Evolutionary conservation across 495 filamentous ascomycete species (phyloP).

Genomic region (Thozetella sp.): DNA sequence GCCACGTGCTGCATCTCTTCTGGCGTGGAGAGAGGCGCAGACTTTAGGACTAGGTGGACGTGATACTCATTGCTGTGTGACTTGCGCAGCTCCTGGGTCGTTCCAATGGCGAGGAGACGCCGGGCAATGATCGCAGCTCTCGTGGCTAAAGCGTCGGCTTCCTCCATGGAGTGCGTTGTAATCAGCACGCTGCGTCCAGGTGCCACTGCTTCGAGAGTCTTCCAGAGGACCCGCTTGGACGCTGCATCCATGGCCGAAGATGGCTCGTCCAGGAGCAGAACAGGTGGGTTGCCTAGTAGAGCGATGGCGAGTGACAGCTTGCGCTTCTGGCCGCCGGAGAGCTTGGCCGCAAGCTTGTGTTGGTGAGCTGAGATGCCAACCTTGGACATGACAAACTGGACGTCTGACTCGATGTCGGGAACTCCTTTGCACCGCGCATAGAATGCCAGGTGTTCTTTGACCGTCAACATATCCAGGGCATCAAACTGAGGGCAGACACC

Average conservation of each 20-base stretch:
- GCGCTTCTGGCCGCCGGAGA: constrained; percentile 69
- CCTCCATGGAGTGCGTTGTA: constrained; percentile 71
- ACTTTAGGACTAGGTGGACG: constrained; percentile 63
- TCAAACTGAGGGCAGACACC: constrained; percentile 71
- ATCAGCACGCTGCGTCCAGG: constrained; percentile 53
- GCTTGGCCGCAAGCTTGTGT: constrained; percentile 51
- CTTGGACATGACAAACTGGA: constrained; percentile 48
- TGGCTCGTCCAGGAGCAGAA: constrained; percentile 66
- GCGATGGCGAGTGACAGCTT: constrained; percentile 68
- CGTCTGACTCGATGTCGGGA: constrained; percentile 51
- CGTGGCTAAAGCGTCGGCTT: constrained; percentile 64
- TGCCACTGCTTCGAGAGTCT: constrained; percentile 49
- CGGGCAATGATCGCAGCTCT: constrained; percentile 63
- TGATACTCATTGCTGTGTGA: constrained; percentile 56
- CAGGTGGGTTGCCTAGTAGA: constrained; percentile 65
- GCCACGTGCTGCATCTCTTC: constrained; percentile 61
- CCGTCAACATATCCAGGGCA: constrained; percentile 59
- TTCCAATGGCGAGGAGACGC: constrained; percentile 62
- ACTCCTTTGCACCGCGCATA: constrained; percentile 66
- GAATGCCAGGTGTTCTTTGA: constrained; percentile 63
- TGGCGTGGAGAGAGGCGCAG: constrained; percentile 60
- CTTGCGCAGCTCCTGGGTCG: constrained; percentile 51
- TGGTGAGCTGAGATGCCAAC: constrained; percentile 53
- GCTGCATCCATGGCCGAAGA: constrained; percentile 66
- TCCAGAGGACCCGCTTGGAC: constrained; percentile 66